These are phyloP conservation scores for Hypoxylon sp. DNA, from an alignment of 2,329 filamentous ascomycete species.

Conservation along the genomic window DNA sequence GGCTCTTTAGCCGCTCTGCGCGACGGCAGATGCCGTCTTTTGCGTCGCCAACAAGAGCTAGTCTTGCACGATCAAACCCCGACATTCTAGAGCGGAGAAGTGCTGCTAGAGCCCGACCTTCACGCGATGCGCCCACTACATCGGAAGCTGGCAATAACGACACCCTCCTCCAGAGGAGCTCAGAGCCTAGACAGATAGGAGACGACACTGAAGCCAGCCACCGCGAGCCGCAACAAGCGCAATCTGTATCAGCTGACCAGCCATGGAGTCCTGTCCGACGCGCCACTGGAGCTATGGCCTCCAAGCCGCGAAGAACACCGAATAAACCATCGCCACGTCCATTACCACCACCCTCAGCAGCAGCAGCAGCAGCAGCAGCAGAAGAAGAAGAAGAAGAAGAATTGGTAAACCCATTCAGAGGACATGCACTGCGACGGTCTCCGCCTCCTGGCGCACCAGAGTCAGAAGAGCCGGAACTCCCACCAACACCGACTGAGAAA, in stretches of 20 bases:
- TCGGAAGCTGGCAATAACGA: constrained; percentile 48
- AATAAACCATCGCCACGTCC: constrained; percentile 63
- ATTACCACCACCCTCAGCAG: constrained; percentile 62
- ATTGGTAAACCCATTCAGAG: constrained; percentile 60
- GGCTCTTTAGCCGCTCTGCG: constrained; percentile 43
- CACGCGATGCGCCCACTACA: constrained; percentile 42
- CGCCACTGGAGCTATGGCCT: constrained; percentile 55
- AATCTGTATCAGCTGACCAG: constrained; percentile 23
- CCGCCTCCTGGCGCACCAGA: constrained; percentile 55
- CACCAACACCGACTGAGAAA: constrained; percentile 68
- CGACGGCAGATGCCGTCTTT: constrained; percentile 68
- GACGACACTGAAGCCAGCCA: constrained; percentile 13
- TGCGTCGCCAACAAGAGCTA: constrained; percentile 77
- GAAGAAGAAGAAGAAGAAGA: constrained; percentile 63
- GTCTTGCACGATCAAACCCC: constrained; percentile 73
- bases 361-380: constrained; percentile 28
- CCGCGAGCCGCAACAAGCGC: constrained; percentile 20
- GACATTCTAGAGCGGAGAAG: constrained; percentile 66
- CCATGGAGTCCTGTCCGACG: constrained; percentile 45
- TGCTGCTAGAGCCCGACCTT: constrained; percentile 51
- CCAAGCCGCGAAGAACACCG: constrained; percentile 59
- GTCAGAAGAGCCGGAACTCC: constrained; percentile 74
- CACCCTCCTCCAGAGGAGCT: constrained; percentile 49
- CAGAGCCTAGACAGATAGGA: constrained; percentile 39
- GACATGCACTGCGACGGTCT: constrained; percentile 56